Evolutionary conservation across 169 alveolate genomes (phyloP), one percentile per base, ranked within the genome.

Genomic region (Cyclospora cayetanensis): DNA sequence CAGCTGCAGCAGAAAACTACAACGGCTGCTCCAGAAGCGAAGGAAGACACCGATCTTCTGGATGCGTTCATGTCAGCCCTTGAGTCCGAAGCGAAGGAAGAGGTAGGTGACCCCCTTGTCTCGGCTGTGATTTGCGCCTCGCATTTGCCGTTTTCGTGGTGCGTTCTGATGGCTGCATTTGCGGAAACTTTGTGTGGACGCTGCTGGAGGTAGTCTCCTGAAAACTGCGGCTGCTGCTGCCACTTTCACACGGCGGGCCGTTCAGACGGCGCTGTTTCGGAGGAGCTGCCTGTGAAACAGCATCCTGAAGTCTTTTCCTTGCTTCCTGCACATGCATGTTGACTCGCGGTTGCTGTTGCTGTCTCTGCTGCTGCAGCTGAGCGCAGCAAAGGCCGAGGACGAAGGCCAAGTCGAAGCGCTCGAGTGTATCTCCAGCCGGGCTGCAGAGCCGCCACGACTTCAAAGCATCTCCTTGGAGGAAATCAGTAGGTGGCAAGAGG

Each of bases 21-120:
- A 29, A 37, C 1, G 43, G 76, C 89, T 0, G 74, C 9, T 15
- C 89, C 89, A 50, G 93, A 74, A 72, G 65, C 41, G 25, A 52
- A 76, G 74, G 80, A 46, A 20, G 82, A 72, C 31, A 46, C 35
- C 15, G 93, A 89, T 41, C 46, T 82, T n/a, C 84, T 89, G 15
- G 93, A 89, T 34, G 93, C 93, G 42, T 89, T 89, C 72, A 89
- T 89, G 93, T 50, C 89, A 34, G 90, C 93, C 9, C 93, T 89
- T n/a, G 93, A 89, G 83, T 3, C 90, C 18, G 93, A 89, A 39
- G 93, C 93, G 83, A 89, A 89, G 55, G 93, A 74, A 20, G 93
- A 89, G 90, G 93, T 89, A 31, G 20, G 77, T 22, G 3, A 46
- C 55, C n/a, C 55, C 7, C 15, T 7, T 46, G 55, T 15, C n/a